Evolutionary conservation across 305 asterid species (phyloP), one percentile per base, ranked within the genome.

Genomic region (Fraxinus greggii): DNA sequence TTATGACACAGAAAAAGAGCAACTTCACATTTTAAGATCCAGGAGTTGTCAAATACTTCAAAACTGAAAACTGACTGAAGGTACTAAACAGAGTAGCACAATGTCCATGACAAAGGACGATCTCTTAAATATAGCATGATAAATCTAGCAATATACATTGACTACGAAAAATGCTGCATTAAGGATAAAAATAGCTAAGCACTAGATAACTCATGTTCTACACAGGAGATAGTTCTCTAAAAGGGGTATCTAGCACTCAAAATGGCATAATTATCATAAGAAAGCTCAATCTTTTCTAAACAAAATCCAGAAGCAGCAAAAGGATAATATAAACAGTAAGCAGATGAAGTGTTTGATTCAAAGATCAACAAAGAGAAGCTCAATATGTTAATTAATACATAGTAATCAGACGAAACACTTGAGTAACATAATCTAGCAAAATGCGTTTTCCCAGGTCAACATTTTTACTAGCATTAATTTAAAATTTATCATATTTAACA

Each of bases 401-500:
- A 78, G 36, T 83, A 83, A 80, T 75, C 13, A 79, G 75, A 83
- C 79, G 23, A 85, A 69, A 54, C 31, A 59, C 51, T 67, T 26
- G 75, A 81, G 56, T 45, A 81, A 70, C 77, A 40, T 63, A 75
- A 82, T 82, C 40, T 78, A 78, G 85, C 65, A 54, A 76, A 70
- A 73, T 36, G 56, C 28, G 67, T 75, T 84, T 80, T 63, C 54
- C 69, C 77, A 56, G 13, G 77, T 78, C 73, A 78, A 73, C 32
- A 54, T 15, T 45, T 45, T 45, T 19, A 45, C 59, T 45, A 45
- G 15, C 59, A 45, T 45, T 45, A 10, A 19, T 73, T 21, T 38
- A 74, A 5, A 56, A 40, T 75, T 48, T 45, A 56, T 19, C 51
- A 45, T 31, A 77, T 78, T 72, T 75, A 59, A 61, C 31, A 86